Base-by-base conservation (phyloP, 441 rosid species). In the Jatropha multifida region DNA sequence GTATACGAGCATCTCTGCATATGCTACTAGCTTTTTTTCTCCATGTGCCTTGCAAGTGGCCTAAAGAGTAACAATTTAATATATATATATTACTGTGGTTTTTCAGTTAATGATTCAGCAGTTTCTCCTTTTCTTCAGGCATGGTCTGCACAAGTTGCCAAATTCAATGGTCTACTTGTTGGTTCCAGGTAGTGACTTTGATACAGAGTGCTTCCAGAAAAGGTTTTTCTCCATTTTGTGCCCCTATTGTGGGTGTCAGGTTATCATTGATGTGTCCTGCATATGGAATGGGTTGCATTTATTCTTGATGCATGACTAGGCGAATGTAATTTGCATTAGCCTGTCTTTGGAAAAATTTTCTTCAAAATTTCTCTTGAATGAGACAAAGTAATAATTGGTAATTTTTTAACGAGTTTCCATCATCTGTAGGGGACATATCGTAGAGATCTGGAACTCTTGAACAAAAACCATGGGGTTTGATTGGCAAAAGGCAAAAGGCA, bases 101-200 rank as follows among this genome's bases (percentile, higher is more conserved):
- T 44, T 83, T 77, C 71, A 74, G 64, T 74, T 76, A 64, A 72
- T 84, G 74, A 76, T 68, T 63, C 64, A 51, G 18, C 76, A 66
- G 37, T 65, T 65, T 68, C 76, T 72, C 74, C 69, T 49, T 52
- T 74, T 79, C 71, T 42, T 77, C 89, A 95, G 99, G 88, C 97
- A 95, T 81, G 98, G 99, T 85, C 82, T 93, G 72, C 99, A 89
- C 90, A 88, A 83, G 79, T 84, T 96, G 79, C 96, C 98, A 60
- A 86, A 84, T 72, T 87, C 99, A 3, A 59, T 92, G 77, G 98
- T 96, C 56, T 96, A 90, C 85, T 82, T 96, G 83, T 84, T 96
- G 83, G 90, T 96, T 84, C 99, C 99, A 82, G 97, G 98, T 93
- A 90, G 52, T 4, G 5, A 17, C 55, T 49, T 3, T 27, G 3